Evolutionary conservation across 2,329 filamentous ascomycete genomes (phyloP).

Genomic region (Davidsoniella eucalypti): DNA sequence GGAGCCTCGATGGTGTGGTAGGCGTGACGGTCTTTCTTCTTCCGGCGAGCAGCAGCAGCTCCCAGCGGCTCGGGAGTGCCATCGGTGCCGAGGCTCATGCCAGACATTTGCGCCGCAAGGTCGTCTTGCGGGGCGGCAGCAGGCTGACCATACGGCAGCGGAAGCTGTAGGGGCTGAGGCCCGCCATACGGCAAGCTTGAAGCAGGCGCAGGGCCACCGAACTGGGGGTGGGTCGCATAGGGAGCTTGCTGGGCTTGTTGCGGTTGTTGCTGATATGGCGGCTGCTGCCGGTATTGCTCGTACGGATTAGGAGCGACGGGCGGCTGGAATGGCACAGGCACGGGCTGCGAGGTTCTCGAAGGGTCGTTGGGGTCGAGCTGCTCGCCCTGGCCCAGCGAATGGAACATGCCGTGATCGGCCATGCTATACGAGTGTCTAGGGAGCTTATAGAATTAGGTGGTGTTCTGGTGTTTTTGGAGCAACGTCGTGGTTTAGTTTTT

Average conservation of each 20-base stretch:
- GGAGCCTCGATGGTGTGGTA: constrained; percentile 67
- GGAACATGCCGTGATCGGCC: constrained; percentile 40
- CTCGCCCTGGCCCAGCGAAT: constrained; percentile 39
- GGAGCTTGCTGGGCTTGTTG: constrained; percentile 1
- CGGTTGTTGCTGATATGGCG: constrained; percentile 9
- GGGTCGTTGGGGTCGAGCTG: constrained; percentile 38
- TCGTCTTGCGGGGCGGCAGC: constrained; percentile 20
- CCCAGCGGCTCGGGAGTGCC: constrained; percentile 16
- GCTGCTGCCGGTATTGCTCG: constrained; percentile 23
- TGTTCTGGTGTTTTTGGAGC: too few relatives aligned
- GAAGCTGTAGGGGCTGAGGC: constrained; percentile 5
- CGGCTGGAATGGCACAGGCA: constrained; percentile 38
- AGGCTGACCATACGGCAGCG: constrained; percentile 1
- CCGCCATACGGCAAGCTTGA: constrained; percentile 7
- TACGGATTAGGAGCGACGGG: constrained; percentile 37
- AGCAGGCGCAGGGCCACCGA: constrained; percentile 9
- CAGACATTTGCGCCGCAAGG: constrained; percentile 59
- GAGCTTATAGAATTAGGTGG: neutral
- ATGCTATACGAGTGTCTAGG: constrained; percentile 20
- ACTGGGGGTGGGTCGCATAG: constrained; percentile 1
- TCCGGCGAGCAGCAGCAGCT: constrained; percentile 40
- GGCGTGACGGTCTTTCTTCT: constrained; percentile 92
- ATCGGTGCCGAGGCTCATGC: constrained; percentile 45
- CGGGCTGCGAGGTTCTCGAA: constrained; percentile 32
- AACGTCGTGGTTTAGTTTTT: too few relatives aligned